Evolutionary conservation across 2,329 filamentous ascomycete species (phyloP).

Genomic region (Teratosphaeria epicoccoides): DNA sequence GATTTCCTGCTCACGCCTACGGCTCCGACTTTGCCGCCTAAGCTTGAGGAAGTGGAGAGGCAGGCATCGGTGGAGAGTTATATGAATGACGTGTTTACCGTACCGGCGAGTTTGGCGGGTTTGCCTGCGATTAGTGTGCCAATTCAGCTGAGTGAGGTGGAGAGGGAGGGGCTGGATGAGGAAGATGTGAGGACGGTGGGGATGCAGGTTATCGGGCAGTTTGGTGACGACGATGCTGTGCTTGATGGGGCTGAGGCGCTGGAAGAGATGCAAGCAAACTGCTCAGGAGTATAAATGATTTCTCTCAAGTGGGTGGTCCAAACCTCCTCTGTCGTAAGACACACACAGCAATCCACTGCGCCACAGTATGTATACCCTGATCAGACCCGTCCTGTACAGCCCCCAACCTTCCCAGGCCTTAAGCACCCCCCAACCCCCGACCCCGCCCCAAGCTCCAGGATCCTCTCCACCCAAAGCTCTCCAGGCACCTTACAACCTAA

Average conservation of each 20-base stretch:
- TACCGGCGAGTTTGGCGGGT: constrained; percentile 85
- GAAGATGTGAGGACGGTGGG: constrained; percentile 41
- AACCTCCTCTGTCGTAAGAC: too few relatives aligned
- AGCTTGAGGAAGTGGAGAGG: constrained; percentile 45
- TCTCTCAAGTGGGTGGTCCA: too few relatives aligned
- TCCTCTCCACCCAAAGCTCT: too few relatives aligned
- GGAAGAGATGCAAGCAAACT: too few relatives aligned
- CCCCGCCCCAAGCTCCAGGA: too few relatives aligned
- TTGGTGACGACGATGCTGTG: constrained; percentile 60
- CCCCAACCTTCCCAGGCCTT: too few relatives aligned
- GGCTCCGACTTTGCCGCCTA: constrained; percentile 64
- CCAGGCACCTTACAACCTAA: constrained; percentile 33
- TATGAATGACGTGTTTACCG: constrained; percentile 90
- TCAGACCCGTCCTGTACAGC: too few relatives aligned
- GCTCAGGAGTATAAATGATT: too few relatives aligned
- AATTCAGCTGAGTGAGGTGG: constrained; percentile 31
- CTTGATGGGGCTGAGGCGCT: constrained; percentile 47
- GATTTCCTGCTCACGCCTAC: constrained; percentile 86
- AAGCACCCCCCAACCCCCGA: too few relatives aligned
- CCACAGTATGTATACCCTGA: too few relatives aligned
- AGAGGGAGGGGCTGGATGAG: constrained; percentile 11
- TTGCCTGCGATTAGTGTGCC: constrained; percentile 82
- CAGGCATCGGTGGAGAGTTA: constrained; percentile 61
- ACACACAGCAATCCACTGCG: too few relatives aligned
- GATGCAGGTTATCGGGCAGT: constrained; percentile 72